A percentile compares a stretch with the other conserved stretches of the same genome.
Conservation (phyloP, 495 filamentous ascomycete genomes). For the Aspergillus bertholletiae region DNA sequence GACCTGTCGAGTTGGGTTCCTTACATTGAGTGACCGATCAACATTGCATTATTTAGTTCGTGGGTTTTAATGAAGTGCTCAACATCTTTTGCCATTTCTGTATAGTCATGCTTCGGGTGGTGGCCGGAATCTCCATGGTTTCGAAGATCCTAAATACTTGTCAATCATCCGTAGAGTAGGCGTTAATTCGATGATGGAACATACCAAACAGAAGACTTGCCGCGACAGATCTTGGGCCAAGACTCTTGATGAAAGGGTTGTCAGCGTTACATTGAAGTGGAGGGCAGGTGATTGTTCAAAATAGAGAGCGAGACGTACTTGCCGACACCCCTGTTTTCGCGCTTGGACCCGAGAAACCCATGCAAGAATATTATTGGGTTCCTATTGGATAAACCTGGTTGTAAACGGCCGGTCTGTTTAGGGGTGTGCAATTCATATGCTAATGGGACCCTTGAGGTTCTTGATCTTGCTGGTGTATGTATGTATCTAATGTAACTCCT, state of each 20-base stretch:
- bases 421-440: background rate
- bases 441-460: background rate
- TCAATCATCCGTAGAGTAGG: background rate
- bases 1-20: background rate
- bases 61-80: constrained; percentile 68
- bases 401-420: background rate
- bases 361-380: constrained; percentile 16
- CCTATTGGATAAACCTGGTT: background rate
- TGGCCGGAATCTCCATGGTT: constrained; percentile 86
- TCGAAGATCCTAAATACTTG: constrained; percentile 60
- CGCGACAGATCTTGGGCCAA: background rate
- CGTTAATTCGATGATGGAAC: constrained; percentile 43
- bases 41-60: constrained; percentile 42
- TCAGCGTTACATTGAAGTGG: background rate
- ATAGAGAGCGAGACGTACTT: constrained; percentile 74
- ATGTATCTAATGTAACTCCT: background rate
- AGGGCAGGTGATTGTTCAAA: constrained; percentile 20
- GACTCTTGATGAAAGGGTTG: background rate
- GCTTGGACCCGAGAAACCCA: constrained; percentile 30
- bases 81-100: constrained; percentile 74
- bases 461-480: background rate
- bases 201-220: background rate
- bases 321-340: constrained; percentile 84
- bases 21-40: constrained; percentile 1
- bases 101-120: constrained; percentile 64